phyloP scores from a whole-genome alignment of 495 filamentous ascomycete genomes.

The Gamarada debralockiae region DNA sequence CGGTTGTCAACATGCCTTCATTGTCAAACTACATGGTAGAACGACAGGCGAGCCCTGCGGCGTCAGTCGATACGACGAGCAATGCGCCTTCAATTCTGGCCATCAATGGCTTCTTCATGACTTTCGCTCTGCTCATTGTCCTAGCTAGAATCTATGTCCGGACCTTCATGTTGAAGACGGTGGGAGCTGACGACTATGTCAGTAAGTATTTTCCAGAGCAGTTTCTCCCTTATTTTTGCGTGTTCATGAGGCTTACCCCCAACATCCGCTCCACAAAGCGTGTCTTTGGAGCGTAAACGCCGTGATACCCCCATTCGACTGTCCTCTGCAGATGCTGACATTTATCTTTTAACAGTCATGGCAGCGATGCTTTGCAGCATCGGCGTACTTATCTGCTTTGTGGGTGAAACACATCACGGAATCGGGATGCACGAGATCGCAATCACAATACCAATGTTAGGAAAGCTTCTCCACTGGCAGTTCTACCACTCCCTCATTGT shows the following conservation, averaged over 20 bases:
- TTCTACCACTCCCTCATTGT: constrained; percentile 31
- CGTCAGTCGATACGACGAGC: not conserved
- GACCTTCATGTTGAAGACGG: constrained; percentile 28
- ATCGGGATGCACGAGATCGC: constrained; percentile 34
- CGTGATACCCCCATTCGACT: no score
- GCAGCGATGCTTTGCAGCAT: constrained; percentile 12
- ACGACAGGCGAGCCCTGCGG: not conserved
- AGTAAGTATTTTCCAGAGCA: no score
- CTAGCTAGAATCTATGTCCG: constrained; percentile 29
- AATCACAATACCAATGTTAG: constrained; percentile 22
- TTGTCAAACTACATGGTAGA: no score
- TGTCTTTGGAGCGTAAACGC: no score
- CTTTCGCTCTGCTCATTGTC: constrained; percentile 7
- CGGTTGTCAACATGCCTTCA: no score
- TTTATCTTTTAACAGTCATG: not conserved
- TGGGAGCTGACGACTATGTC: constrained; percentile 38
- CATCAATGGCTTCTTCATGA: constrained; percentile 17
- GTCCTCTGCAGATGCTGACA: no score
- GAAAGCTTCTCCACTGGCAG: constrained; percentile 35
- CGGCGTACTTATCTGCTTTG: constrained; percentile 12
- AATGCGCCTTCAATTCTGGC: constrained; percentile 13
- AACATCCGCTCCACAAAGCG: no score
- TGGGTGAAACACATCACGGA: constrained; percentile 29
- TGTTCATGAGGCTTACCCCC: no score
- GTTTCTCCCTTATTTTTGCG: no score